Base-by-base conservation (phyloP, 2,329 filamentous ascomycete species). In the Ceratocystis destructans region DNA sequence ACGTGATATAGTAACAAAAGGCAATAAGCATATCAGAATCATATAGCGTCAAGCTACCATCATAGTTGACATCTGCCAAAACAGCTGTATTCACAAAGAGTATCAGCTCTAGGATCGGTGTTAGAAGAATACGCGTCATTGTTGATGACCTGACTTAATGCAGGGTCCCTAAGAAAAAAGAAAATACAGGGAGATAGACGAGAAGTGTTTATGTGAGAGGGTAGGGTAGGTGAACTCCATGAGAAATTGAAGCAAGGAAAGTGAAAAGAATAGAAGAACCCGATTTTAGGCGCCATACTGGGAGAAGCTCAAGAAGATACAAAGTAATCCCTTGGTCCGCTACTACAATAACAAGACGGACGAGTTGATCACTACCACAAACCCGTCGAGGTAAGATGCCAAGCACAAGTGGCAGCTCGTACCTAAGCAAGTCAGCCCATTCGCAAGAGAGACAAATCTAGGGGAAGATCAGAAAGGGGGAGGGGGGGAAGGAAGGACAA, bases 41-140 rank as follows among this genome's bases (percentile, higher is more conserved):
- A 69, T 73, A 80, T 53, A 79, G 74, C 6, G 73, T 69, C 1
- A 80, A 73, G 59, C 80, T 79, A 0, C 77, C 79, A 69, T 79
- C 75, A 66, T 79, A 79, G 31, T 75, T 75, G n/a, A 78, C 69
- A 28, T 73, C 71, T 61, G 61, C 59, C 46, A 48, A 10, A 22
- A 17, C 44, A 15, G 31, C 12, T 17, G 17, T n/a, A n/a, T 15
- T 59, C 15, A 31, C 6, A 59, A n/a, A 25, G 37, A 41, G 20
- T 2, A 25, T 3, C 20, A 41, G 41, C 10, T n/a, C 22, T 5
- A 64, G 15, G 17, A 37, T 31, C 5, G 17, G 2, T 28, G 31
- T n/a, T 31, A 37, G 2, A 17, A 22, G 3, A 3, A 37, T 17
- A 31, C 45, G 25, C 45, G 28, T 63, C 62, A 63, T 63, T 20